Evolutionary conservation across 306 rosid genomes (phyloP).

Genomic region (Cucurbita moschata): DNA sequence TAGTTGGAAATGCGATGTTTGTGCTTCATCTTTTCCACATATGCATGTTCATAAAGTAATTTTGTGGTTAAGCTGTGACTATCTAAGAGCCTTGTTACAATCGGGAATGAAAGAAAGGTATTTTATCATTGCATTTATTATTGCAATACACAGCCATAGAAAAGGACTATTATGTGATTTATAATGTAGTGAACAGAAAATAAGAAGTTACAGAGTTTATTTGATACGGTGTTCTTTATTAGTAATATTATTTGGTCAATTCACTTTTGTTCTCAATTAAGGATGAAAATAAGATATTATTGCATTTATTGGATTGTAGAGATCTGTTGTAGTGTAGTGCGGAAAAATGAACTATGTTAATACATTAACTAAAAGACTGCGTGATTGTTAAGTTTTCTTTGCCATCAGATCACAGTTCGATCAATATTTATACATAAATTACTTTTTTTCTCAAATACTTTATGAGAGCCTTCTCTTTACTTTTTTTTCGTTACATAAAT

Average conservation of each 20-base stretch:
- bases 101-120: slow-evolving; percentile 95
- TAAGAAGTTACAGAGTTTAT: not conserved
- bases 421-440: not conserved
- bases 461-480: not conserved
- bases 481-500: not conserved
- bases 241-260: not conserved
- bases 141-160: not conserved
- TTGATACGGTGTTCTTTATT: not conserved
- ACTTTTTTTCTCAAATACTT: not conserved
- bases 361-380: not conserved
- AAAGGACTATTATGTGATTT: not conserved
- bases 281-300: not conserved
- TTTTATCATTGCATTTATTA: not conserved
- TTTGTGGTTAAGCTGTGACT: slow-evolving; percentile 58
- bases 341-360: not conserved
- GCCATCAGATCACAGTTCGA: not conserved
- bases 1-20: slow-evolving; percentile 46
- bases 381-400: not conserved
- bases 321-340: not conserved
- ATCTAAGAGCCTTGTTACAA: slow-evolving; percentile 54
- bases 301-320: not conserved
- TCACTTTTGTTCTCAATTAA: not conserved
- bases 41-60: slow-evolving; percentile 73
- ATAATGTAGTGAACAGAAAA: not conserved
- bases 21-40: slow-evolving; percentile 48